Percentiles rank a stretch among this genome's conserved stretches.
These are phyloP conservation scores for Fraxinus quadrangulata DNA, from an alignment of 257 asterid species.

Conservation along the genomic window DNA sequence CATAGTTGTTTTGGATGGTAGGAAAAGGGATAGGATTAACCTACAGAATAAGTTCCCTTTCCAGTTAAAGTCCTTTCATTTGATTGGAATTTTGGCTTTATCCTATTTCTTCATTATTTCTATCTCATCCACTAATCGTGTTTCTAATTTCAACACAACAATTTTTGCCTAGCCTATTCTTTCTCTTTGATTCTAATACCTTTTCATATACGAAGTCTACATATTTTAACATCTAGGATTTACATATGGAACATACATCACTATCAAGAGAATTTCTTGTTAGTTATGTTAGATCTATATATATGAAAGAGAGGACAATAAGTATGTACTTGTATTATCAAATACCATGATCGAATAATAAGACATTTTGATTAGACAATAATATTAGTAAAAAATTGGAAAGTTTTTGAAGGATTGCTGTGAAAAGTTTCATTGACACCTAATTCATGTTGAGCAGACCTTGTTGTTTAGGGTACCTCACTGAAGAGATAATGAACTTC, in stretches of 20 bases:
- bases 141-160: neutral
- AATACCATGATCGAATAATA: neutral
- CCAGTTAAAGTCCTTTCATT: neutral
- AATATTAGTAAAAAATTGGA: neutral
- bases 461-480: neutral
- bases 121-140: neutral
- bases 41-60: neutral
- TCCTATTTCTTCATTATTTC: neutral
- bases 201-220: neutral
- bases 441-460: neutral
- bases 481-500: neutral
- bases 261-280: neutral
- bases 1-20: neutral
- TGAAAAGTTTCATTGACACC: neutral
- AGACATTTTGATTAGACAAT: neutral
- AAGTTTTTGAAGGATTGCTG: neutral
- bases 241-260: too few species aligned
- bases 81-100: neutral
- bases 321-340: neutral
- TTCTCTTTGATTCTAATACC: neutral
- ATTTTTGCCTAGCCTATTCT: neutral
- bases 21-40: neutral
- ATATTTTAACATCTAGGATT: neutral
- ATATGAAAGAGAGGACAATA: neutral
- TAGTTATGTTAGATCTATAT: neutral